Evolutionary conservation across 148 eudicot genomes (phyloP).

Genomic region (Cornus kousa): DNA sequence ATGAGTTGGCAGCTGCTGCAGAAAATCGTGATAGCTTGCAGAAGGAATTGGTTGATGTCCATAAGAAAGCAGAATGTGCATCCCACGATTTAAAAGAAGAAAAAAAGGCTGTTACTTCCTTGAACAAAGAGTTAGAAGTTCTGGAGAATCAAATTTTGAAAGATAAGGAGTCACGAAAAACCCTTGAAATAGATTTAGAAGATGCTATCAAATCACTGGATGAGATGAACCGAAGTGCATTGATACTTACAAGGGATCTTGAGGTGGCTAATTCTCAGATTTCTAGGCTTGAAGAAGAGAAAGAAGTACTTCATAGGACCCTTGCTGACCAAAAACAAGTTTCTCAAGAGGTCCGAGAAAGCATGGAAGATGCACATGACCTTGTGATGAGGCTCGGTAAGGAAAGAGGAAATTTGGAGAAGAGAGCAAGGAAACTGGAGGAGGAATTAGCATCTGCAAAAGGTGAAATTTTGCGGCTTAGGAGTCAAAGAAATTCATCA

Average conservation of each 20-base stretch:
- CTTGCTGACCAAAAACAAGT: slow-evolving; percentile 50
- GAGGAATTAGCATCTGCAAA: slow-evolving; percentile 70
- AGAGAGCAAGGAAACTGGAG: slow-evolving; percentile 55
- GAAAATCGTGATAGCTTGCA: slow-evolving; percentile 40
- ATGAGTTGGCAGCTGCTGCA: slow-evolving; percentile 35
- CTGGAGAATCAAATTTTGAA: slow-evolving; percentile 46
- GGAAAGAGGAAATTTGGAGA: slow-evolving; percentile 54
- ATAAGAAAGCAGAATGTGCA: slow-evolving; percentile 49
- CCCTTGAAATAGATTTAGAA: slow-evolving; percentile 57
- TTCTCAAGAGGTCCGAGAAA: slow-evolving; percentile 47
- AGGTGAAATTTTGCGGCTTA: slow-evolving; percentile 72
- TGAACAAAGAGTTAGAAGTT: slow-evolving; percentile 44
- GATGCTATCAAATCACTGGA: slow-evolving; percentile 68
- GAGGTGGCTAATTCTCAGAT: slow-evolving; percentile 47
- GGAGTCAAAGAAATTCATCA: slow-evolving; percentile 38
- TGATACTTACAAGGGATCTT: slow-evolving; percentile 49
- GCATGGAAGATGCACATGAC: slow-evolving; percentile 67
- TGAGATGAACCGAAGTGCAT: slow-evolving; percentile 51
- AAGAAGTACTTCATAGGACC: slow-evolving; percentile 29
- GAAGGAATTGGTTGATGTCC: slow-evolving; percentile 60
- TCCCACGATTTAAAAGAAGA: slow-evolving; percentile 50
- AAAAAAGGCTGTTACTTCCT: slow-evolving; percentile 35
- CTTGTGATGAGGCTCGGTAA: slow-evolving; percentile 59
- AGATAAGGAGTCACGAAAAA: slow-evolving; percentile 45
- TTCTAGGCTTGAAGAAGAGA: slow-evolving; percentile 58